Percentiles rank a stretch among this genome's conserved stretches.
Conservation (phyloP, 179 eudicot genomes). For the Spergularia azorica region DNA sequence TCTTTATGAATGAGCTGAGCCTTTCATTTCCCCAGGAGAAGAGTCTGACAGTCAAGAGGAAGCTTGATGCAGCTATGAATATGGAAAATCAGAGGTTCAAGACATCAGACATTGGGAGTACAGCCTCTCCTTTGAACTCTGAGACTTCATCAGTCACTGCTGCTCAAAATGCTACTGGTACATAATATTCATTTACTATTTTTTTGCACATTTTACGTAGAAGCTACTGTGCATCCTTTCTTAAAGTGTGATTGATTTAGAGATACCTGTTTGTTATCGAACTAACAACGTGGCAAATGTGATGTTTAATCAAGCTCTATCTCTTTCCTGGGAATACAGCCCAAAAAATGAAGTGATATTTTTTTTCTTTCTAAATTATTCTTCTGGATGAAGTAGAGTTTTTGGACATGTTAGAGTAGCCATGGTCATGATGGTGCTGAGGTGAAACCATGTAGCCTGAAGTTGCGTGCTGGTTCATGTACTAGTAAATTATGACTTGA, state of each 20-base stretch:
- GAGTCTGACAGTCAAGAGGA: slow-evolving; percentile 49
- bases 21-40: slow-evolving; percentile 50
- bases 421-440: no score
- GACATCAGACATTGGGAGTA: slow-evolving; percentile 35
- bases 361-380: no score
- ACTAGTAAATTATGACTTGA: no score
- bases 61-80: slow-evolving; percentile 44
- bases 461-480: no score
- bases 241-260: not conserved
- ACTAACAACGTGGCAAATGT: no score
- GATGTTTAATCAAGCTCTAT: no score
- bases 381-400: no score
- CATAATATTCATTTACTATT: not conserved
- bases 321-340: no score
- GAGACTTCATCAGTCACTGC: slow-evolving; percentile 40
- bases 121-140: slow-evolving; percentile 26
- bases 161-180: slow-evolving; percentile 52
- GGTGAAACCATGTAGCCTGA: no score
- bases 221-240: not conserved
- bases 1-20: slow-evolving; percentile 11
- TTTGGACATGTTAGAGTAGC: no score
- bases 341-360: no score
- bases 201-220: not conserved
- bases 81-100: slow-evolving; percentile 45
- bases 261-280: not conserved